These are phyloP conservation scores for Arachnomyces sp. DNA, from an alignment of 2,329 filamentous ascomycete genomes.

Conservation along the genomic window DNA sequence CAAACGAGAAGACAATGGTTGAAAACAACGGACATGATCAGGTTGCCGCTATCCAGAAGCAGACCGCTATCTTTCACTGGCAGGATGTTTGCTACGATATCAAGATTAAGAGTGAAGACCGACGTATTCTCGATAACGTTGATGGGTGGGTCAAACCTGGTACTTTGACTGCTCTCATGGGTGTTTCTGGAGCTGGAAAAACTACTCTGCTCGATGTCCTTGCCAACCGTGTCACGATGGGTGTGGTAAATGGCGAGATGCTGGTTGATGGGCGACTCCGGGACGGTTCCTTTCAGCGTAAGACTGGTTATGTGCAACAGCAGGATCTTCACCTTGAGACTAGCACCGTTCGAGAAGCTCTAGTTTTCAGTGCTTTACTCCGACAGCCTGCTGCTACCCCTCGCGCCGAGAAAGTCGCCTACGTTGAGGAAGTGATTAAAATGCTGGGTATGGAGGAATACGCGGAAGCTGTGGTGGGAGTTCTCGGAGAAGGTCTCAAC, in stretches of 20 bases:
- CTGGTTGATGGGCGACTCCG: slow-evolving; percentile 66
- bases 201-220: slow-evolving; percentile 82
- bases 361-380: slow-evolving; percentile 76
- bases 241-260: slow-evolving; percentile 81
- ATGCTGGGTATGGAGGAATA: slow-evolving; percentile 85
- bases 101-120: slow-evolving; percentile 65
- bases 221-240: slow-evolving; percentile 78
- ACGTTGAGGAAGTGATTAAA: slow-evolving; percentile 85
- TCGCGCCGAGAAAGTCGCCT: slow-evolving; percentile 68
- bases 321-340: slow-evolving; percentile 83
- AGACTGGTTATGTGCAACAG: slow-evolving; percentile 70
- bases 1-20: background rate
- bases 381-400: slow-evolving; percentile 71
- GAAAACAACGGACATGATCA: slow-evolving; percentile 16
- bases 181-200: slow-evolving; percentile 87
- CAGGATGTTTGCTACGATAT: slow-evolving; percentile 74
- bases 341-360: slow-evolving; percentile 76
- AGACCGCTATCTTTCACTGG: slow-evolving; percentile 80
- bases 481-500: slow-evolving; percentile 71
- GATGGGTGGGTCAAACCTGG: slow-evolving; percentile 93
- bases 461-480: slow-evolving; percentile 82
- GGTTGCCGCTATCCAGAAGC: slow-evolving; percentile 45
- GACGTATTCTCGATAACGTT: slow-evolving; percentile 73
- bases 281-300: slow-evolving; percentile 70
- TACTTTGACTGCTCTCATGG: slow-evolving; percentile 80